These are phyloP conservation scores for Venturia carpophila DNA, from an alignment of 2,329 filamentous ascomycete species.

Conservation along the genomic window DNA sequence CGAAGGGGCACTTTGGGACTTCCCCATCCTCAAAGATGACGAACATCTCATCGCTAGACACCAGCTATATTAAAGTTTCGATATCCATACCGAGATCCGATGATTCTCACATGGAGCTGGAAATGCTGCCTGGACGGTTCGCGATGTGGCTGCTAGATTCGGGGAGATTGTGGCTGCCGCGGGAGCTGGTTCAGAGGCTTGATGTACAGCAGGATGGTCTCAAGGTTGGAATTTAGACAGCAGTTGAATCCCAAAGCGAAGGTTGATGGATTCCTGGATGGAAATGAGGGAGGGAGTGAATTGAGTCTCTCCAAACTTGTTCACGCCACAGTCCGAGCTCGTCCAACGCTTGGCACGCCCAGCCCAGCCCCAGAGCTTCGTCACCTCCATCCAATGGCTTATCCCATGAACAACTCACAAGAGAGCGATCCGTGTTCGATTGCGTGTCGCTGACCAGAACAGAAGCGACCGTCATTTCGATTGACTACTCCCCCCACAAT, in stretches of 20 bases:
- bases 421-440: slow-evolving; percentile 7
- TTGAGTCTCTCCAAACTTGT: neutral
- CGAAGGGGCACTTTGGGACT: neutral
- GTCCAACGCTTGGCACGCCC: neutral
- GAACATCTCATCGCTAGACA: neutral
- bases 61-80: neutral
- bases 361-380: too few species aligned
- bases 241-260: neutral
- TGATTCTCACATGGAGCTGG: neutral
- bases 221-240: neutral
- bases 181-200: neutral
- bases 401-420: slow-evolving; percentile 7
- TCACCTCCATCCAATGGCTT: neutral
- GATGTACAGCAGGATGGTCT: neutral
- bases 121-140: neutral
- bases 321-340: slow-evolving; percentile 1
- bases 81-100: neutral
- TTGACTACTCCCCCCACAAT: neutral
- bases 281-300: neutral
- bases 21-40: neutral
- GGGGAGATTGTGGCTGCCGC: neutral
- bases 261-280: neutral
- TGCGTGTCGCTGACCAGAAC: slow-evolving; percentile 7
- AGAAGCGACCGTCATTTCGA: neutral
- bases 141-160: neutral